Base-by-base conservation (phyloP, 768 basidiomycete species). In the Kwoniella pini region DNA sequence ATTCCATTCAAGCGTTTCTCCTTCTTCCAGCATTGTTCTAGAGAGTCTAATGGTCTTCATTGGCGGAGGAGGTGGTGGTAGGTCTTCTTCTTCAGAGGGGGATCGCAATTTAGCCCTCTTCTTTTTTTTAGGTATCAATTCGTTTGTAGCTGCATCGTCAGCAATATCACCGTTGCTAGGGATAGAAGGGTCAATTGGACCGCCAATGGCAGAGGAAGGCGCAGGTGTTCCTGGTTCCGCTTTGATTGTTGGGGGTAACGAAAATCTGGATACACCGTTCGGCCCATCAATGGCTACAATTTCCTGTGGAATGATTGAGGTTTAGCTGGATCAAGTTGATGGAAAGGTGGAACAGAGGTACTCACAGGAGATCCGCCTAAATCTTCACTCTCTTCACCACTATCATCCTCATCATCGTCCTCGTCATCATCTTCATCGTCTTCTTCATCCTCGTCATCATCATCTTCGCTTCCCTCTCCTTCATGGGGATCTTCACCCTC, bases 51-150 rank as follows among this genome's bases (percentile, higher is more conserved):
- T 72, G 0, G 73, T 75, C 43, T 62, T 62, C 57, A 75, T 66
- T 1, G 73, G 73, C n/a, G 71, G 71, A 2, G 71, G 73, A 9
- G 73, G 68, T 3, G 67, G 70, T 12, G 70, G 70, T 13, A 70
- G 50, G 49, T 71, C 70, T 19, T 65, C 67, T 15, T 75, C 73
- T 15, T 43, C 55, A 2, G 65, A 68, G 1, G 59, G 52, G 2
- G 70, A 61, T 13, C 71, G 43, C 24, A 30, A 48, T 22, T 54
- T 54, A 11, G 33, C 57, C 11, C 51, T 42, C 39, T 63, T 67
- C 54, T 68, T 69, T 62, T 70, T 69, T 53, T 72, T 75, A 6
- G 73, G 64, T 2, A 67, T 58, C n/a, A 71, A 63, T 13, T 65
- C 39, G 46, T 69, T 71, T 15, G 57, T 48, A 13, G 33, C 62